Evolutionary conservation across 208 protist genomes (phyloP).

Genomic region (Leishmania amazonensis): DNA sequence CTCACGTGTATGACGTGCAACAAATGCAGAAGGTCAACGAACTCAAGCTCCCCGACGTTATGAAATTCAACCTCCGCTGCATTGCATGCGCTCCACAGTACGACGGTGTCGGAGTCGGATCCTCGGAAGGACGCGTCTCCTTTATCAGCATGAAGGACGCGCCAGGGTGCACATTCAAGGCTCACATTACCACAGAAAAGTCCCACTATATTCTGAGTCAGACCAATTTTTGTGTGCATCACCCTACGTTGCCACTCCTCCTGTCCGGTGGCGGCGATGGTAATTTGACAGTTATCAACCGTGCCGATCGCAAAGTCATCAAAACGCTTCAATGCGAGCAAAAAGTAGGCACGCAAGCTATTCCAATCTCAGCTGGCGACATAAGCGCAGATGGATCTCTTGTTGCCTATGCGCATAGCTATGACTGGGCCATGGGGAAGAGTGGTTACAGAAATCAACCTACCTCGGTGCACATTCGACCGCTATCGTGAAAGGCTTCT

Average conservation of each 20-base stretch:
- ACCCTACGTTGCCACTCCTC: conserved; percentile 43
- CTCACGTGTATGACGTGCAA: conserved; percentile 70
- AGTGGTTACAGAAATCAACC: conserved; percentile 52
- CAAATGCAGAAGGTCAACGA: conserved; percentile 59
- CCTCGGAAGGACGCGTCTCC: conserved; percentile 74
- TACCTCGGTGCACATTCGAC: conserved; percentile 48
- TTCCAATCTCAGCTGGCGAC: conserved; percentile 79
- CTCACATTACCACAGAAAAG: conserved; percentile 50
- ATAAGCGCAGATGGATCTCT: conserved; percentile 61
- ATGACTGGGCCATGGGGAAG: conserved; percentile 88
- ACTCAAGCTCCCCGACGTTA: conserved; percentile 45
- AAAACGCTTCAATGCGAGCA: conserved; percentile 33
- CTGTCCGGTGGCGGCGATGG: conserved; percentile 81
- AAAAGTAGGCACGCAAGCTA: conserved; percentile 40
- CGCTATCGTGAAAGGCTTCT: not conserved
- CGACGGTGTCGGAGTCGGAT: conserved; percentile 68
- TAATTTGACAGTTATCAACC: conserved; percentile 45
- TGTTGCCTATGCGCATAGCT: conserved; percentile 79
- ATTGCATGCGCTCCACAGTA: conserved; percentile 65
- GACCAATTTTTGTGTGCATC: conserved; percentile 77
- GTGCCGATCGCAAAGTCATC: conserved; percentile 37
- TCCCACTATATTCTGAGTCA: conserved; percentile 54
- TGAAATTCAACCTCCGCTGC: conserved; percentile 75
- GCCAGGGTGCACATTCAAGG: conserved; percentile 69
- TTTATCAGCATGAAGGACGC: conserved; percentile 49